Evolutionary conservation across 257 asterid genomes (phyloP), one percentile per base, ranked within the genome.

Genomic region (Nyctanthes arbortristis): DNA sequence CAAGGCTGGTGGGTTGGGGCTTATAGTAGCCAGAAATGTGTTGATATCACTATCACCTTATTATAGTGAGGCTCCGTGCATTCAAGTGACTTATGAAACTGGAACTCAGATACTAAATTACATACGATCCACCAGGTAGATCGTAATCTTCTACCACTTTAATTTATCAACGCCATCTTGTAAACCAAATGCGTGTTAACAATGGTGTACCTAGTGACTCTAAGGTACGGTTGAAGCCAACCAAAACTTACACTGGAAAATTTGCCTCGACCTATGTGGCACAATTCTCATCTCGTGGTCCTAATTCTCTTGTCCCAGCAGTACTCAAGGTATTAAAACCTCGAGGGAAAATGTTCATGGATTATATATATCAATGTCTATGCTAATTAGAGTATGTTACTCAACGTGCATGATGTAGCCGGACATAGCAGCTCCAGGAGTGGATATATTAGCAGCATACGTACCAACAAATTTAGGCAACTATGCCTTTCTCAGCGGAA

Each of bases 381-480:
- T n/a, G n/a, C n/a, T n/a, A n/a, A n/a, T n/a, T 39, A 9, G n/a
- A 12, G 47, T n/a, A 4, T 11, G 47, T 39, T 39, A 2, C 2
- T 39, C 14, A 39, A 39, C n/a, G n/a, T n/a, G n/a, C n/a, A n/a
- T n/a, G n/a, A n/a, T n/a, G 31, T 72, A 77, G 86, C 86, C 81
- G 0, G 86, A 81, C 54, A 70, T 81, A 65, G 79, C 81, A 45
- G 86, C 86, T 22, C 86, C 86, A 2, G 84, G 86, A 61, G 77
- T 79, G 13, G 69, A 72, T 39, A 75, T 78, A 75, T 49, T 81
- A 62, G 84, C 79, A 22, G 86, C 84, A 4, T 11, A 65, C 28
- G 10, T 40, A 57, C 60, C 56, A n/a, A n/a, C n/a, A n/a, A n/a
- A n/a, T 35, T 34, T 29, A 6, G 3, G 10, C 58, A 55, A 2